phyloP scores from a whole-genome alignment of 257 asterid species.

The Lantana camara region DNA sequence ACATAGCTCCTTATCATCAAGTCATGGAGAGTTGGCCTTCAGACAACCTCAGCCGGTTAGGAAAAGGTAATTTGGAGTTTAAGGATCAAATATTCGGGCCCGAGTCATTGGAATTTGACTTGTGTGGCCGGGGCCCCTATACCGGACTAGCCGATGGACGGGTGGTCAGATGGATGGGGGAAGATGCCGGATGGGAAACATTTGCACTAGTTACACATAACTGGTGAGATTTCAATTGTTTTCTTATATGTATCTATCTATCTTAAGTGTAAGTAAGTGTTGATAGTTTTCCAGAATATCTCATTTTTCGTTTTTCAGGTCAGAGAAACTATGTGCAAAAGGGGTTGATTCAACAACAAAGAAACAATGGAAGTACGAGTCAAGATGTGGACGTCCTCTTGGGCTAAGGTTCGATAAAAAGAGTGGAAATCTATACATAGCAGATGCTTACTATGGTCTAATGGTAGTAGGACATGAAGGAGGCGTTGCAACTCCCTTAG shows the following conservation, averaged over 20 bases:
- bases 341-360: constrained; percentile 73
- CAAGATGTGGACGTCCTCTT: constrained; percentile 81
- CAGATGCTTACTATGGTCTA: constrained; percentile 87
- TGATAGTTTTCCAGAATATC: neutral
- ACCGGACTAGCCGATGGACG: constrained; percentile 94
- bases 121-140: constrained; percentile 75
- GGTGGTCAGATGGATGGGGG: constrained; percentile 85
- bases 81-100: constrained; percentile 77
- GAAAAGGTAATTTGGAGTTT: constrained; percentile 64
- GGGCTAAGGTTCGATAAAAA: constrained; percentile 74
- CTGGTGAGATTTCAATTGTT: constrained; percentile 49
- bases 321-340: constrained; percentile 59
- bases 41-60: constrained; percentile 70
- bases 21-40: constrained; percentile 79
- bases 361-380: constrained; percentile 77
- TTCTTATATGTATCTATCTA: too few relatives aligned
- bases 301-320: constrained; percentile 44
- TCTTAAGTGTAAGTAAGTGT: neutral
- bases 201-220: constrained; percentile 72
- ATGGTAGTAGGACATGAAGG: constrained; percentile 81
- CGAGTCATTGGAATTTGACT: constrained; percentile 82
- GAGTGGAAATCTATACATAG: constrained; percentile 74
- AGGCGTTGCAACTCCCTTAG: constrained; percentile 67
- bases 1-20: constrained; percentile 59
- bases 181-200: constrained; percentile 77